phyloP scores from a whole-genome alignment of 2,329 filamentous ascomycete species.

The Beauveria sp. region DNA sequence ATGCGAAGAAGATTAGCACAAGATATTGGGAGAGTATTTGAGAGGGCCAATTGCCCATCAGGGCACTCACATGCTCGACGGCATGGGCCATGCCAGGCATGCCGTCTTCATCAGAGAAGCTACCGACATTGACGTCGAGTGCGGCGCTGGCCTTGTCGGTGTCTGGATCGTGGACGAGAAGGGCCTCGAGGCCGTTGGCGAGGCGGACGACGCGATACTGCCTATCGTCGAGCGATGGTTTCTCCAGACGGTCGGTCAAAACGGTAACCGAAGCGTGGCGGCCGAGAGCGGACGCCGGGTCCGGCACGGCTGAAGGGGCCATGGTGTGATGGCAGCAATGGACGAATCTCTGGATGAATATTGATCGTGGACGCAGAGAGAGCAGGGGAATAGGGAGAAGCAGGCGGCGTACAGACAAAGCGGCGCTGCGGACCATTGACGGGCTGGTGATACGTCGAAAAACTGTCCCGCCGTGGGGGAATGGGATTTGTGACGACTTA shows the following conservation, averaged over 20 bases:
- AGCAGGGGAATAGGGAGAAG: not conserved
- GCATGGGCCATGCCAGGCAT: slow-evolving; percentile 95
- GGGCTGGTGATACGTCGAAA: not conserved
- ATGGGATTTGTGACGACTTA: slow-evolving; percentile 3
- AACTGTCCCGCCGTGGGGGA: not conserved
- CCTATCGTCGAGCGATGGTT: slow-evolving; percentile 76
- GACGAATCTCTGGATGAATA: not conserved
- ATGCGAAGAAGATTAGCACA: not conserved
- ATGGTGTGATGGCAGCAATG: not conserved
- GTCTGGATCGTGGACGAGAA: slow-evolving; percentile 87
- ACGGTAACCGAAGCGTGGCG: slow-evolving; percentile 26
- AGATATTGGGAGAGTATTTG: slow-evolving; percentile 13
- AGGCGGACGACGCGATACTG: slow-evolving; percentile 82
- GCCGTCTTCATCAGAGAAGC: slow-evolving; percentile 83
- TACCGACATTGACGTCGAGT: slow-evolving; percentile 92
- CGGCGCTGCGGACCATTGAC: slow-evolving; percentile 8
- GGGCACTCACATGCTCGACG: slow-evolving; percentile 67
- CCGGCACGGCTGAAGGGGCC: slow-evolving; percentile 21
- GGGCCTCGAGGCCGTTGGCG: slow-evolving; percentile 78
- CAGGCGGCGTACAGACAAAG: slow-evolving; percentile 4
- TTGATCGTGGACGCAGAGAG: not conserved
- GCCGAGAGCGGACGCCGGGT: slow-evolving; percentile 19
- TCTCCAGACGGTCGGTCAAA: slow-evolving; percentile 68
- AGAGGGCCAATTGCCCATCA: slow-evolving; percentile 3
- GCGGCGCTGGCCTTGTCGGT: slow-evolving; percentile 96